A percentile compares a stretch with the other conserved stretches of the same genome.
Conservation (phyloP, 2,329 filamentous ascomycete species). For the Dactylella cylindrospora region DNA sequence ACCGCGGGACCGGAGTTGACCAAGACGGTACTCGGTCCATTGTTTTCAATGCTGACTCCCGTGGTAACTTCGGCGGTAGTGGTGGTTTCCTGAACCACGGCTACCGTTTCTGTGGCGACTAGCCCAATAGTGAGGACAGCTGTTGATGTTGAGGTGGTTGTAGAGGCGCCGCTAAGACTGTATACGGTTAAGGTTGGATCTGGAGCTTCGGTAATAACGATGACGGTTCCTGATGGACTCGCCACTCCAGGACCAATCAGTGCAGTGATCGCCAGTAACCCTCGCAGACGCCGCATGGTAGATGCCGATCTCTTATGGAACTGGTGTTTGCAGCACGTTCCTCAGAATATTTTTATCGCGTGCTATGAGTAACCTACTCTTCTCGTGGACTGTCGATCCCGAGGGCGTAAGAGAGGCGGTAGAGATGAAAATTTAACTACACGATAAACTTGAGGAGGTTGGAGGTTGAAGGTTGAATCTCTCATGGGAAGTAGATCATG, state of each 20-base stretch:
- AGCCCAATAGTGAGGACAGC: conserved; percentile 21
- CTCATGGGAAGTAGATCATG: conserved; percentile 11
- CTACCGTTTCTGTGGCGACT: conserved; percentile 28
- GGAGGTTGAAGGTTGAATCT: conserved; percentile 15
- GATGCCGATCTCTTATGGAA: conserved; percentile 1
- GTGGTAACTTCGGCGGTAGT: conserved; percentile 3
- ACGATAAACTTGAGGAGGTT: conserved; percentile 10
- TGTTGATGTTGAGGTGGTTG: conserved; percentile 16
- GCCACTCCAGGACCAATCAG: conserved; percentile 10
- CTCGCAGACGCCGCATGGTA: conserved; percentile 15
- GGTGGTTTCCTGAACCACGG: background rate
- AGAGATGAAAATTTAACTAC: conserved; percentile 6
- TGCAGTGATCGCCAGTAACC: conserved; percentile 5
- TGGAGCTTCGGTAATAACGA: background rate
- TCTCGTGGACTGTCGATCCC: conserved; percentile 14
- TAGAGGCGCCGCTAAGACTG: conserved; percentile 15
- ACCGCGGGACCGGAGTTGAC: background rate
- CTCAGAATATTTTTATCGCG: background rate
- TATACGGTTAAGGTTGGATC: background rate
- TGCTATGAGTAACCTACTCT: background rate
- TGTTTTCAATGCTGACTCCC: conserved; percentile 6
- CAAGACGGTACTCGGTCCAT: conserved; percentile 9
- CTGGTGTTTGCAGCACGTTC: conserved; percentile 2
- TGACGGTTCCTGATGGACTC: conserved; percentile 1
- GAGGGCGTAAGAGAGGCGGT: background rate